phyloP scores from a whole-genome alignment of 2,329 filamentous ascomycete genomes.

The Paecilomyces variotii region DNA sequence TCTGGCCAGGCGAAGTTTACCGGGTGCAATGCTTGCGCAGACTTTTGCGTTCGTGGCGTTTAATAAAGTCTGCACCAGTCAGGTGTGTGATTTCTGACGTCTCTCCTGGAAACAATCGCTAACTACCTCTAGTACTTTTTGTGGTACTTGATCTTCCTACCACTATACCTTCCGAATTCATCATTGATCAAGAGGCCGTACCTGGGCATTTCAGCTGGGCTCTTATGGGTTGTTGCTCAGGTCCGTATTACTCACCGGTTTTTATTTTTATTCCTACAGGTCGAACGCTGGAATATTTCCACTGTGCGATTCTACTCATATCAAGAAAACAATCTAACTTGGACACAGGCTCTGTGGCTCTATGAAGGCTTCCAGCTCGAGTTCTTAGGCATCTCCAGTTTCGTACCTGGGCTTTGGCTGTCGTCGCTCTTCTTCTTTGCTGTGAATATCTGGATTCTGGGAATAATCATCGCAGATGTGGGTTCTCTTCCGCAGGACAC shows the following conservation, averaged over 20 bases:
- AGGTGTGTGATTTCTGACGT: conserved; percentile 49
- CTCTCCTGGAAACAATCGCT: neutral
- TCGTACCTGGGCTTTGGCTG: conserved; percentile 74
- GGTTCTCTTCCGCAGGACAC: conserved; percentile 9
- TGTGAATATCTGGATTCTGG: conserved; percentile 80
- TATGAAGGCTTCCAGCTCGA: conserved; percentile 69
- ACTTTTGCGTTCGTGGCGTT: conserved; percentile 96
- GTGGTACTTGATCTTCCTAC: conserved; percentile 93
- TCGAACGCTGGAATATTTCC: neutral
- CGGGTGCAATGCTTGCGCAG: conserved; percentile 82
- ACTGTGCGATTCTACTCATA: neutral
- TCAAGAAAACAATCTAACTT: neutral
- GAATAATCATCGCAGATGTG: conserved; percentile 66
- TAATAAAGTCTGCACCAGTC: conserved; percentile 98
- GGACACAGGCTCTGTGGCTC: conserved; percentile 55
- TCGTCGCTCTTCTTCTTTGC: conserved; percentile 72
- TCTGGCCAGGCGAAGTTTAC: conserved; percentile 72
- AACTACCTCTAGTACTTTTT: conserved; percentile 71
- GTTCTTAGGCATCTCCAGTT: conserved; percentile 73
- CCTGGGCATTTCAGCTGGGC: conserved; percentile 57
- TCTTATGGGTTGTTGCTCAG: conserved; percentile 70
- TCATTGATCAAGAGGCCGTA: conserved; percentile 55
- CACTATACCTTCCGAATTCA: conserved; percentile 78
- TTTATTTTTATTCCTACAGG: neutral
- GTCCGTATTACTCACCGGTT: conserved; percentile 21